Percentiles rank a stretch among this genome's conserved stretches.
Conservation (phyloP, 208 protist genomes). For the Acanthamoeba healyi region DNA sequence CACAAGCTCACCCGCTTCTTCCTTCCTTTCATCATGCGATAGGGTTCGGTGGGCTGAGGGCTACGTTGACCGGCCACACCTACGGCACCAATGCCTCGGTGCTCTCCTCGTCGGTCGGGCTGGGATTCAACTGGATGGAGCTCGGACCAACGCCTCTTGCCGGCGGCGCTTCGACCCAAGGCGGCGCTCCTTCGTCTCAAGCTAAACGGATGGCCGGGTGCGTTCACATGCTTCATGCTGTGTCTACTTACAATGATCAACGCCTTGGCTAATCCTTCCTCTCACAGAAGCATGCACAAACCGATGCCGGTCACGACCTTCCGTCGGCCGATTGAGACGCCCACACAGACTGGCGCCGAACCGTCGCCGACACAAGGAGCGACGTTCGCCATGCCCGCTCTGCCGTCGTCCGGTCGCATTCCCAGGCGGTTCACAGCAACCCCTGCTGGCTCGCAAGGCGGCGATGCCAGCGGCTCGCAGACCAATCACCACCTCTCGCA, state of each 20-base stretch:
- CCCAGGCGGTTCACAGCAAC: neutral
- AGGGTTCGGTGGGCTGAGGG: conserved; percentile 17
- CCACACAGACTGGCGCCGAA: neutral
- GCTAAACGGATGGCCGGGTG: neutral
- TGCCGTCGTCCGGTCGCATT: conserved; percentile 10
- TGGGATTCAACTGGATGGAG: conserved; percentile 71
- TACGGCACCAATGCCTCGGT: conserved; percentile 65
- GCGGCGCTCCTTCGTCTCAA: neutral
- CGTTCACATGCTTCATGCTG: neutral
- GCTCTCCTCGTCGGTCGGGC: conserved; percentile 51
- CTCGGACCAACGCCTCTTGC: conserved; percentile 28
- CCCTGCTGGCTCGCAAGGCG: neutral
- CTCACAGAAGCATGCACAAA: conserved; percentile 34
- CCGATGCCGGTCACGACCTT: conserved; percentile 17
- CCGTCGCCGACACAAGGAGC: neutral
- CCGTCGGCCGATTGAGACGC: conserved; percentile 15
- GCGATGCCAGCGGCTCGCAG: neutral
- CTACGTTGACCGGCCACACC: conserved; percentile 41
- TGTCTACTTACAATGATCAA: too few species aligned
- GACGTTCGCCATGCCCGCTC: conserved; percentile 21
- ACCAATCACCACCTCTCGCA: conserved; percentile 35
- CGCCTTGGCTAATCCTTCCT: too few species aligned
- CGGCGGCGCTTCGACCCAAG: neutral
- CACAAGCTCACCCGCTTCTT: too few species aligned
- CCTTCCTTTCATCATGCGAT: too few species aligned